These are phyloP conservation scores for Dactylellina haptotyla DNA, from an alignment of 2,329 filamentous ascomycete species.

Conservation along the genomic window DNA sequence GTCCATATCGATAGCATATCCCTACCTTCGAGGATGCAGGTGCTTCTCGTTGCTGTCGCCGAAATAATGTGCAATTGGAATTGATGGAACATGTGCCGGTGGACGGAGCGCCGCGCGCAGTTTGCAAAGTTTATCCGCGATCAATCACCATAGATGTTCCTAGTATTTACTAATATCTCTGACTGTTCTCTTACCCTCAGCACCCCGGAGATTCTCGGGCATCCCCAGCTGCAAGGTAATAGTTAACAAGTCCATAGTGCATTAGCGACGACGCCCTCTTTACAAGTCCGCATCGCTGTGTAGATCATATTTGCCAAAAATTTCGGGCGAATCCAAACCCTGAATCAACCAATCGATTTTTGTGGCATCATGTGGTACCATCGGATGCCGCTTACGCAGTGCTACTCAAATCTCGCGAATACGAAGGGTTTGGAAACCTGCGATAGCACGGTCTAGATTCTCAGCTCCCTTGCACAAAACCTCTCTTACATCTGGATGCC, in stretches of 20 bases:
- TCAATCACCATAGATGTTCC: neutral
- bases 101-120: too few species aligned
- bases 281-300: neutral
- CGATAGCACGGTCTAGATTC: constrained; percentile 1
- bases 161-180: constrained; percentile 12
- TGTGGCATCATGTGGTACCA: neutral
- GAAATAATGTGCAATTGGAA: too few species aligned
- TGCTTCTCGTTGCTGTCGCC: too few species aligned
- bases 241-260: neutral
- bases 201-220: constrained; percentile 17
- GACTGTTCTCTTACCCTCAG: neutral
- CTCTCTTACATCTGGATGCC: neutral
- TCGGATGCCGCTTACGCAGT: constrained; percentile 17
- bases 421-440: neutral
- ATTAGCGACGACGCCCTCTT: neutral
- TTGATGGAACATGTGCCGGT: too few species aligned
- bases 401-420: constrained; percentile 39
- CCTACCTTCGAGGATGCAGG: too few species aligned
- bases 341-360: neutral
- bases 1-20: too few species aligned
- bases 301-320: constrained; percentile 25
- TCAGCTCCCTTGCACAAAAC: neutral
- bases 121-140: too few species aligned
- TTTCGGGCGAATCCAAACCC: neutral
- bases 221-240: neutral